A percentile compares a stretch with the other conserved stretches of the same genome.
These are phyloP conservation scores for Micromonas pusilla DNA, from an alignment of 139 green algal species.

Conservation along the genomic window DNA sequence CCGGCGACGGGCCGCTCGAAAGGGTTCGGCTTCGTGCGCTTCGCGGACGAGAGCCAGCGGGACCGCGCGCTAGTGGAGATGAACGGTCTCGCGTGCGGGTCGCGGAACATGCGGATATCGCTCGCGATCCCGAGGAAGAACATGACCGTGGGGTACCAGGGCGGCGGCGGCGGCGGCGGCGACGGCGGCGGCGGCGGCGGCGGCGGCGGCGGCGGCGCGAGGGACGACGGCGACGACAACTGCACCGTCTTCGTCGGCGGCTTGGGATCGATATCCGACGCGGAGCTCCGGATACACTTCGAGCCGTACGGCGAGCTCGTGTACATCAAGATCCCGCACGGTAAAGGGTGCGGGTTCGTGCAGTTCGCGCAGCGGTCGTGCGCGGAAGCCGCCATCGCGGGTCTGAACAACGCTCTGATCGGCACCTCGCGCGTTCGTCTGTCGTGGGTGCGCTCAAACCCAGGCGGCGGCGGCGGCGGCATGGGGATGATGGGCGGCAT, in stretches of 20 bases:
- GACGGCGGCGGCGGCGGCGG: too few species aligned
- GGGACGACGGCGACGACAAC: neutral
- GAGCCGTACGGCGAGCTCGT: slow-evolving; percentile 74
- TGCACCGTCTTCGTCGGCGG: slow-evolving; percentile 44
- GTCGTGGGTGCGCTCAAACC: neutral
- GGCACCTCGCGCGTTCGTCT: neutral
- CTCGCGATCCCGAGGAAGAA: slow-evolving; percentile 37
- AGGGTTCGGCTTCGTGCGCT: slow-evolving; percentile 94
- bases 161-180: neutral
- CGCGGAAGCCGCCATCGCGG: slow-evolving; percentile 64
- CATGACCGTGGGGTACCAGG: neutral
- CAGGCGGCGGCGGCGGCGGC: too few species aligned
- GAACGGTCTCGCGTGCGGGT: slow-evolving; percentile 50
- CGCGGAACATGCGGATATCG: slow-evolving; percentile 37
- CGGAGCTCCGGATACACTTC: slow-evolving; percentile 68
- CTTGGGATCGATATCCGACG: slow-evolving; percentile 53
- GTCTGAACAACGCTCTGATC: slow-evolving; percentile 48
- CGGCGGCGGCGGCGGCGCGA: neutral
- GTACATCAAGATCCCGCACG: slow-evolving; percentile 86
- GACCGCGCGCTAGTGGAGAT: slow-evolving; percentile 79
- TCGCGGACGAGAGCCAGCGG: slow-evolving; percentile 68
- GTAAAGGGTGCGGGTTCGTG: slow-evolving; percentile 95
- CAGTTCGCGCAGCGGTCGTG: slow-evolving; percentile 66
- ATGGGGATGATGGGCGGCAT: neutral
- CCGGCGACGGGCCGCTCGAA: slow-evolving; percentile 70